Evolutionary conservation across 345 rosid genomes (phyloP), one percentile per base, ranked within the genome.

Genomic region (Rhizophora mangle): DNA sequence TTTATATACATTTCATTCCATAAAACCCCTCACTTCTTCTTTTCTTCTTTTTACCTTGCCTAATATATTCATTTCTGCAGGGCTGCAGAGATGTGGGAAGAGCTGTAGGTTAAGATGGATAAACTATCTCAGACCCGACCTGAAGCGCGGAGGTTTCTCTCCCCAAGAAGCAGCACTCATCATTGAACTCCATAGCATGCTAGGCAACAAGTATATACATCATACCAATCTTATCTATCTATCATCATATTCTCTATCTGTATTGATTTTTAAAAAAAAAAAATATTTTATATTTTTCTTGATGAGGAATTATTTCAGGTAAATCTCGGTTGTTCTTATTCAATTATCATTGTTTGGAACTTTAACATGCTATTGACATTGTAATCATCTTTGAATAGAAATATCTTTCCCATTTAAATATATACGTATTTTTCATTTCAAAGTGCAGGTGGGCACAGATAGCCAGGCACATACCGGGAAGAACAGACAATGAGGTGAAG

Each of bases 101-200:
- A 95, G 99, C 64, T 95, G 96, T 83, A 92, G 97, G 61, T 75
- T 94, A 60, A 82, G 97, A 80, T 94, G 98, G 98, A 94, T 94
- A 75, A 94, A 94, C 74, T 95, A 89, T 72, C 80, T 95, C 19
- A 74, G 99, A 60, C 97, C 97, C 15, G 96, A 95, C 74, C 79
- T 95, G n/a, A 95, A 95, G 77, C 90, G 97, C 51, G 97, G 99
- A 64, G 87, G 94, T 80, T 95, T 95, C 81, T 90, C 99, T 68
- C 88, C 89, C 51, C 96, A 90, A 66, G 97, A 95, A 83, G 92
- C 93, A 58, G 83, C 96, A 31, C 91, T 95, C 69, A 90, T 95
- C 79, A 85, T 95, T 68, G 97, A 95, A 64, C 97, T 95, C 76
- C 97, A 95, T 66, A 87, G 87, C 76, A 84, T 92, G 77, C 85